Evolutionary conservation across 1,139 yeast genomes (phyloP).

Genomic region (Pichia sp.): DNA sequence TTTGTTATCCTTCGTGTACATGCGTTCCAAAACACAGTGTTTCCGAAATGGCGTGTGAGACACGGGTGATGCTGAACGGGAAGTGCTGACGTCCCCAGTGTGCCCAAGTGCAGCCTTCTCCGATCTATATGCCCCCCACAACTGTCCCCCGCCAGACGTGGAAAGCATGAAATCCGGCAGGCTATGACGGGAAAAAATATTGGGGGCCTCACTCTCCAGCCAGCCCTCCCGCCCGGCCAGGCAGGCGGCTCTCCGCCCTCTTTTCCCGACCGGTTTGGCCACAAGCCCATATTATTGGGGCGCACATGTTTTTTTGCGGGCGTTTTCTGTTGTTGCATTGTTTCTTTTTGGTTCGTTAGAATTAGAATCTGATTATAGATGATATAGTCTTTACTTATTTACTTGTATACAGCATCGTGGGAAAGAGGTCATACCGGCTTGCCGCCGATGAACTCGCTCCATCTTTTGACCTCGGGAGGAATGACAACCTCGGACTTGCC

Average conservation of each 20-base stretch:
- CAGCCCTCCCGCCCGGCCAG: not conserved
- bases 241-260: not conserved
- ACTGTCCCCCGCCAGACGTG: not conserved
- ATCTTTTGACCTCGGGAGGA: constrained; percentile 84
- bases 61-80: too few species aligned
- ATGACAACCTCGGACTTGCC: constrained; percentile 44
- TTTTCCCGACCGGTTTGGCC: too few species aligned
- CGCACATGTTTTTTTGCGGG: too few species aligned
- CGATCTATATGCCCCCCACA: too few species aligned
- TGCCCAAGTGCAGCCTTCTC: too few species aligned
- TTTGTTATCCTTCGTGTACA: too few species aligned
- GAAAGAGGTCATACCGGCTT: constrained; percentile 57
- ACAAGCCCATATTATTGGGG: too few species aligned
- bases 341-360: not conserved
- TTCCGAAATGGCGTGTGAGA: too few species aligned
- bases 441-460: constrained; percentile 96
- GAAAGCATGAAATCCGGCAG: not conserved
- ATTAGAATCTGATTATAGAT: not conserved
- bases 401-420: not conserved
- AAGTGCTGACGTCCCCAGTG: too few species aligned
- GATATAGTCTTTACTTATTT: not conserved
- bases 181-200: not conserved
- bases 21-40: too few species aligned
- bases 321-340: not conserved
- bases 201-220: not conserved